A percentile compares a stretch with the other conserved stretches of the same genome.
Evolutionary conservation across 441 rosid species (phyloP).

Genomic region (Corymbia citriodora): DNA sequence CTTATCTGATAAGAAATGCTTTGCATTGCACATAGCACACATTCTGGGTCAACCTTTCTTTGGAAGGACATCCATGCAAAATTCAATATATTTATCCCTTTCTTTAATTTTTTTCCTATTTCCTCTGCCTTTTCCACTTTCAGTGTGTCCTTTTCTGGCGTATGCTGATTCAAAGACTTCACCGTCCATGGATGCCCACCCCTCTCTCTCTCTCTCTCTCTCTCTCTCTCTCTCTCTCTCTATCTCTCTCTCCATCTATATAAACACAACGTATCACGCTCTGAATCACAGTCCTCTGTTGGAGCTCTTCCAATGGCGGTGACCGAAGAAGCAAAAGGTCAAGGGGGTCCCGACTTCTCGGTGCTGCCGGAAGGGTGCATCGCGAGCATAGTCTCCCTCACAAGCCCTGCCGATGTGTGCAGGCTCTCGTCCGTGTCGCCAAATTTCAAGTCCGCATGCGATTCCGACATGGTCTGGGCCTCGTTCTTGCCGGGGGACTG

Average conservation of each 20-base stretch:
- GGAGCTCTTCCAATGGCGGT: background rate
- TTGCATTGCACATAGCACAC: background rate
- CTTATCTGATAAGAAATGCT: background rate
- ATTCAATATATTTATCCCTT: background rate
- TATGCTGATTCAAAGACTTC: background rate
- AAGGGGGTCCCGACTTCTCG: background rate
- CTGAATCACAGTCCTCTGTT: background rate
- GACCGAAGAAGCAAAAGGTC: background rate
- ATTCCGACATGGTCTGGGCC: background rate
- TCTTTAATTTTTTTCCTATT: background rate
- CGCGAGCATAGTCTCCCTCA: accelerated
- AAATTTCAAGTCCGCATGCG: background rate
- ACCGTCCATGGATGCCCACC: accelerated
- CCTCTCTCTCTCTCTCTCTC: background rate
- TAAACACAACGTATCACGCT: background rate
- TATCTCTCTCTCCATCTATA: background rate
- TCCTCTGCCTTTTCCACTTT: background rate
- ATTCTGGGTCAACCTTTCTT: background rate
- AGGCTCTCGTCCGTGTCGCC: background rate
- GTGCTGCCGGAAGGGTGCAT: background rate
- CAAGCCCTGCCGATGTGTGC: background rate
- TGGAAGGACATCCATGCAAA: background rate
- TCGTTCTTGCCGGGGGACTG: background rate
- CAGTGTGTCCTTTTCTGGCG: background rate
- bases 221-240: no score